Evolutionary conservation across 2,329 filamentous ascomycete genomes (phyloP).

Genomic region (Colletotrichum euphorbiae): DNA sequence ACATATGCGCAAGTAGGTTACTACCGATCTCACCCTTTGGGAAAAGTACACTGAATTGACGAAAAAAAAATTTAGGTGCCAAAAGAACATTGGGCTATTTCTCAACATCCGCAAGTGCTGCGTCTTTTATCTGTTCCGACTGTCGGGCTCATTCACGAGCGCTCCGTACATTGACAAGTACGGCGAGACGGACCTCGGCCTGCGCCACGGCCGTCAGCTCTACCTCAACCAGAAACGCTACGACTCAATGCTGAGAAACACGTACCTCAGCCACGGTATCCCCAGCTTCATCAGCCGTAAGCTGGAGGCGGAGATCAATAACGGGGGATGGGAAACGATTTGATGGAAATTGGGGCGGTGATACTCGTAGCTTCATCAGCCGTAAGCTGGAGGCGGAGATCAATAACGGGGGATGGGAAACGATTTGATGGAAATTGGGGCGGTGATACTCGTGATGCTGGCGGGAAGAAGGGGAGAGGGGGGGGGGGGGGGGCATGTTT

Average conservation of each 20-base stretch:
- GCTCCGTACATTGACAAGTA: conserved; percentile 97
- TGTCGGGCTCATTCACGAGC: conserved; percentile 83
- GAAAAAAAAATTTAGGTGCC: conserved; percentile 70
- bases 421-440: conserved; percentile 54
- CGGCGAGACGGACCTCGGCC: conserved; percentile 92
- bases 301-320: conserved; percentile 95
- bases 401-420: conserved; percentile 98
- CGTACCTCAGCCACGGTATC: conserved; percentile 88
- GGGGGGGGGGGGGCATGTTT: too few relatives aligned
- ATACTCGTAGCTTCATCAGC: conserved; percentile 90
- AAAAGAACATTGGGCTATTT: conserved; percentile 90
- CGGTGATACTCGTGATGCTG: not conserved
- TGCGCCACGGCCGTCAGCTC: conserved; percentile 87
- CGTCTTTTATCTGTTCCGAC: conserved; percentile 85
- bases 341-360: conserved; percentile 42
- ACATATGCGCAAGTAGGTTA: conserved; percentile 83
- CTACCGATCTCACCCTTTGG: not conserved
- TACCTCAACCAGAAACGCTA: conserved; percentile 95
- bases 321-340: conserved; percentile 95
- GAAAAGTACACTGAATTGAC: conserved; percentile 42
- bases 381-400: conserved; percentile 93
- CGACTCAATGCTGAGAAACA: conserved; percentile 84
- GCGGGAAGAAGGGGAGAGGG: not conserved
- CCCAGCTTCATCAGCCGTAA: conserved; percentile 90
- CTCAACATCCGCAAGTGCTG: conserved; percentile 97